phyloP scores from a whole-genome alignment of 1,139 yeast species.

The Candida sanyaensis region DNA sequence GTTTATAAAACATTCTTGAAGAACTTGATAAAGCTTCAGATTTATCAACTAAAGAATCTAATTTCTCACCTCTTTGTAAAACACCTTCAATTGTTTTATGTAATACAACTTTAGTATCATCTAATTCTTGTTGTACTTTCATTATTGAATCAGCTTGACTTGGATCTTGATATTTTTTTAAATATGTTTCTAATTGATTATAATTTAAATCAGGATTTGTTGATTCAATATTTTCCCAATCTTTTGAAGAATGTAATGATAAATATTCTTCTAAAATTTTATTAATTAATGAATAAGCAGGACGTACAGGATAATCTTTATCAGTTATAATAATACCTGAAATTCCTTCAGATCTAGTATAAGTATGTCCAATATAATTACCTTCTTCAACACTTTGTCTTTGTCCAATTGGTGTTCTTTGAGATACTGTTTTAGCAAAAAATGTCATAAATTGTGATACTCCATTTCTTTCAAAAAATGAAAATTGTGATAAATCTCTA shows the following conservation, averaged over 20 bases:
- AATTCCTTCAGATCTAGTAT: slow-evolving; percentile 84
- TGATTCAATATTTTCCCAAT: slow-evolving; percentile 63
- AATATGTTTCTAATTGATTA: slow-evolving; percentile 66
- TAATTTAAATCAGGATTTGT: slow-evolving; percentile 52
- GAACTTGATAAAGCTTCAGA: slow-evolving; percentile 89
- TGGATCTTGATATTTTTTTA: slow-evolving; percentile 92
- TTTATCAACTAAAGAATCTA: slow-evolving; percentile 92
- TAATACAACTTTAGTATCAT: slow-evolving; percentile 93
- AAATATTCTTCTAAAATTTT: slow-evolving; percentile 90
- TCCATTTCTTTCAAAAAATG: slow-evolving; percentile 79
- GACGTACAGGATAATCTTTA: slow-evolving; percentile 94
- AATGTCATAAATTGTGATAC: slow-evolving; percentile 93
- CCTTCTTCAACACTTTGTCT: slow-evolving; percentile 96
- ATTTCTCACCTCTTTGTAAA: slow-evolving; percentile 92
- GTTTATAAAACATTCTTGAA: slow-evolving; percentile 93
- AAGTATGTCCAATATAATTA: slow-evolving; percentile 88
- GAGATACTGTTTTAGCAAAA: slow-evolving; percentile 88
- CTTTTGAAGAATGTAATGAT: slow-evolving; percentile 72
- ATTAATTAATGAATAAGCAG: slow-evolving; percentile 93
- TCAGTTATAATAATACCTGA: slow-evolving; percentile 95
- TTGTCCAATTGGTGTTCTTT: slow-evolving; percentile 85
- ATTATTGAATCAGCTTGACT: slow-evolving; percentile 94
- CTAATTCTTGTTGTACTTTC: slow-evolving; percentile 97
- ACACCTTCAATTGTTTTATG: slow-evolving; percentile 96
- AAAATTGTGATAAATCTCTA: slow-evolving; percentile 80